A percentile compares a stretch with the other conserved stretches of the same genome.
Conservation (phyloP, 2,329 filamentous ascomycete species). For the Westerdykella ornata region DNA sequence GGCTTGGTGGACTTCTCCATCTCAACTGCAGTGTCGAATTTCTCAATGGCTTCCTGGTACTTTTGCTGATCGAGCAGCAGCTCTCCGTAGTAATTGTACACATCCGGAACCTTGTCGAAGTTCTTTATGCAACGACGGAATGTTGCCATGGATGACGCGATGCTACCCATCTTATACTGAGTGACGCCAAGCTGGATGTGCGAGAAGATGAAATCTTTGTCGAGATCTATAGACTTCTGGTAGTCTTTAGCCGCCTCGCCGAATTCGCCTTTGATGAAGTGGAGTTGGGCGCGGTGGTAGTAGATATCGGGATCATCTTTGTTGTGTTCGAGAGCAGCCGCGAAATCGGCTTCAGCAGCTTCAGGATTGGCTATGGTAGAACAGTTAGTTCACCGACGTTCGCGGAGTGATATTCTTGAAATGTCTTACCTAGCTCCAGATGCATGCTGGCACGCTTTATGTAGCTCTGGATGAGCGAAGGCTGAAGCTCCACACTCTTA, state of each 20-base stretch:
- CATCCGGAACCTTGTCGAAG: slow-evolving; percentile 91
- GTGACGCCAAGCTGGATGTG: slow-evolving; percentile 99
- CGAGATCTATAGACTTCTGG: slow-evolving; percentile 97
- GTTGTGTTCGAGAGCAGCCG: slow-evolving; percentile 76
- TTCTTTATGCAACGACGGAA: slow-evolving; percentile 98
- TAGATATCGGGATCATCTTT: slow-evolving; percentile 90
- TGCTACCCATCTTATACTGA: slow-evolving; percentile 98
- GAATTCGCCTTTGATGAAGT: slow-evolving; percentile 95
- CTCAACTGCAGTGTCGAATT: slow-evolving; percentile 97
- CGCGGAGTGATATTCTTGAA: background rate
- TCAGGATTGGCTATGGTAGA: slow-evolving; percentile 61
- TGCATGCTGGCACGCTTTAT: slow-evolving; percentile 99
- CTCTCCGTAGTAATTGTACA: slow-evolving; percentile 99
- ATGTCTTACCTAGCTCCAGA: slow-evolving; percentile 68
- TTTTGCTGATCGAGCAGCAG: slow-evolving; percentile 94
- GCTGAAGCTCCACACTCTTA: slow-evolving; percentile 87
- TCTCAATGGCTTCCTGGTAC: slow-evolving; percentile 89
- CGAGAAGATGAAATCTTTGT: slow-evolving; percentile 95
- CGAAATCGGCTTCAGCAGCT: slow-evolving; percentile 83
- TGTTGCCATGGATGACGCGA: slow-evolving; percentile 96
- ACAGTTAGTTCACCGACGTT: background rate
- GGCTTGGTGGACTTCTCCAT: slow-evolving; percentile 95
- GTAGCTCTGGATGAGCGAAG: slow-evolving; percentile 86
- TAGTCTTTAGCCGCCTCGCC: slow-evolving; percentile 94
- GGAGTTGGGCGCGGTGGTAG: slow-evolving; percentile 96